Percentiles rank a stretch among this genome's conserved stretches.
Conservation (phyloP, 108 stramenopile species). For the Nitzschia putrida region DNA sequence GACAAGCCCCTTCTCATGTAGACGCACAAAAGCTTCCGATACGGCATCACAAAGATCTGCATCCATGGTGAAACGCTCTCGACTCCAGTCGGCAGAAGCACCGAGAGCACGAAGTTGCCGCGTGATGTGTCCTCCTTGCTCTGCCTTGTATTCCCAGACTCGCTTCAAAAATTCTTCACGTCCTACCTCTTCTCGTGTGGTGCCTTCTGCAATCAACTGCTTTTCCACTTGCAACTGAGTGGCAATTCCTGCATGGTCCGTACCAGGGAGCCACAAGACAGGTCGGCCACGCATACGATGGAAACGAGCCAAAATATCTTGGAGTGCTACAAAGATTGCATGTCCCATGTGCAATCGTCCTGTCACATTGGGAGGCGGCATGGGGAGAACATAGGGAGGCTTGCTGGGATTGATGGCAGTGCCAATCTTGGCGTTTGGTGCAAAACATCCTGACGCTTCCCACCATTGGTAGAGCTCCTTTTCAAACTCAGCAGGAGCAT, state of each 20-base stretch:
- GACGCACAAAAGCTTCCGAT: constrained; percentile 91
- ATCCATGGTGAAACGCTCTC: constrained; percentile 99
- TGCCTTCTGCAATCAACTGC: constrained; percentile 74
- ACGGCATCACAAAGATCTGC: constrained; percentile 83
- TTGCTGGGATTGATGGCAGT: constrained; percentile 17
- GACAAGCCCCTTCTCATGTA: constrained; percentile 93
- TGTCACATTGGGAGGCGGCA: constrained; percentile 99
- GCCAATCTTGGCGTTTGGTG: constrained; percentile 73
- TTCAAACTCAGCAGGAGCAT: constrained; percentile 80
- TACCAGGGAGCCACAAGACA: constrained; percentile 93
- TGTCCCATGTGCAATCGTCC: constrained; percentile 99
- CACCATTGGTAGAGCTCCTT: constrained; percentile 79
- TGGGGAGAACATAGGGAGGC: constrained; percentile 82
- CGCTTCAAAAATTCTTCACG: constrained; percentile 87
- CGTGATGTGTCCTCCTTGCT: constrained; percentile 95
- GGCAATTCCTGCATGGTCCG: constrained; percentile 99
- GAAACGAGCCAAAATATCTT: constrained; percentile 96
- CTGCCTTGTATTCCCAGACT: constrained; percentile 91
- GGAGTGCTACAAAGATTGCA: constrained; percentile 97
- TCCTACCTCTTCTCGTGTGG: constrained; percentile 82
- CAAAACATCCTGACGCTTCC: constrained; percentile 80
- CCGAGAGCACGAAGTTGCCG: constrained; percentile 92
- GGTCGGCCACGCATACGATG: constrained; percentile 97
- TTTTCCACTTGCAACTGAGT: constrained; percentile 98
- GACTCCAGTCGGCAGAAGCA: constrained; percentile 96